Evolutionary conservation across 345 rosid genomes (phyloP).

Genomic region (Kernera saxatilis): DNA sequence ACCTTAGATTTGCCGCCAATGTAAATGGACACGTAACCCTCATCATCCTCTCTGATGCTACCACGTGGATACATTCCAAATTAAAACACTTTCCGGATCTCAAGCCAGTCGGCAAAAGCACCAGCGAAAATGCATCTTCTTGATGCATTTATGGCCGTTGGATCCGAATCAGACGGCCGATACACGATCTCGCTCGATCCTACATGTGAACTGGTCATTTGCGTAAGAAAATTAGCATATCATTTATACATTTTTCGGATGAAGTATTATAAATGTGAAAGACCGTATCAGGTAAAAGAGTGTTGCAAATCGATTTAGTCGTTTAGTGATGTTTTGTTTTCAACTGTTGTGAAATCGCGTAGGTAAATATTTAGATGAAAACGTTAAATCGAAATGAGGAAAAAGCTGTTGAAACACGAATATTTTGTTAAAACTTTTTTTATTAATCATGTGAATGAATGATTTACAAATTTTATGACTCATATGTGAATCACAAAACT

Average conservation of each 20-base stretch:
- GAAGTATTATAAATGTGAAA: background rate
- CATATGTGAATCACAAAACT: too few relatives aligned
- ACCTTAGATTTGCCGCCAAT: conserved; percentile 28
- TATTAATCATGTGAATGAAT: too few relatives aligned
- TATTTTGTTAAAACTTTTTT: too few relatives aligned
- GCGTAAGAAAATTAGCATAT: conserved; percentile 4
- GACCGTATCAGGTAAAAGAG: background rate
- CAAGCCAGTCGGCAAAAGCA: conserved; percentile 24
- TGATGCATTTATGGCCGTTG: conserved; percentile 15
- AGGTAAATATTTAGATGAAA: too few relatives aligned
- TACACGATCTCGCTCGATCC: conserved; percentile 12
- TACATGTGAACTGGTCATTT: conserved; percentile 29
- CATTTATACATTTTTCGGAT: background rate
- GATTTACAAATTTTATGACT: too few relatives aligned
- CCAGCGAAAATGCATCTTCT: background rate
- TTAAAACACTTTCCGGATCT: conserved; percentile 28
- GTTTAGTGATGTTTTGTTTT: too few relatives aligned
- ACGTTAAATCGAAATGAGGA: too few relatives aligned
- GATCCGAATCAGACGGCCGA: conserved; percentile 23
- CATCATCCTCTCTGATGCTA: conserved; percentile 6
- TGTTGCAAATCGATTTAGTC: background rate
- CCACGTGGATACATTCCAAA: conserved; percentile 22
- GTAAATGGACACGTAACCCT: conserved; percentile 15
- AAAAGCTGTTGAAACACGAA: too few relatives aligned
- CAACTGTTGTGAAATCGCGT: too few relatives aligned